Evolutionary conservation across 169 alveolate genomes (phyloP), one percentile per base, ranked within the genome.

Genomic region (Cryptosporidium muris): DNA sequence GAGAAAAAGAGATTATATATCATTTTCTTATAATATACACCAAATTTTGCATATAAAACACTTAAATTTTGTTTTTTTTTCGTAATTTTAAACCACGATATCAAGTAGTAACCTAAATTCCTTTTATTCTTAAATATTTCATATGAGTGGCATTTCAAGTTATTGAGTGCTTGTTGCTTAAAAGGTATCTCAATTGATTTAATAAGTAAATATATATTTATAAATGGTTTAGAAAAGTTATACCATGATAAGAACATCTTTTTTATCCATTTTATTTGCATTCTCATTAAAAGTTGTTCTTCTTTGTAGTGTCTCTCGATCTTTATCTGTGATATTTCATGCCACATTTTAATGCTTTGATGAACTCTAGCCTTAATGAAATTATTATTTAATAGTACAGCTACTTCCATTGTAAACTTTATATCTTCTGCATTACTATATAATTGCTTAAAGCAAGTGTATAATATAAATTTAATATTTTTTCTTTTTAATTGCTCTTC

Each of bases 351-450:
- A 25, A 74, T 12, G 8, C 45, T 56, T 14, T 42, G 6, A 3
- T 11, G 16, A 3, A 60, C 9, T 37, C 14, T 74, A 11, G 16
- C 42, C 62, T 34, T 60, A 43, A 74, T 4, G 16, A 7, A 45
- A 58, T 74, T 58, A 34, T 40, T 63, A 47, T 74, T 58, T 3
- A 74, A n/a, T 11, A 74, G 12, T 25, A 43, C 68, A 0, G 85
- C 54, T 43, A 74, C 16, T 34, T 74, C 56, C 7, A 74, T 58
- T 4, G 66, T 74, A 58, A 74, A 74, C 25, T 45, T 45, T 3
- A 45, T 54, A 12, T 54, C 58, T 42, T 74, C 45, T 8, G 38
- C 5, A 0, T 2, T 8, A 56, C 16, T 43, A 5, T 36, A n/a
- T 34, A 74, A 34, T 34, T 56, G 74, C 7, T 8, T 42, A 1